A percentile compares a stretch with the other conserved stretches of the same genome.
Conservation (phyloP, 305 asterid genomes). For the Solanum aculeatissimum region DNA sequence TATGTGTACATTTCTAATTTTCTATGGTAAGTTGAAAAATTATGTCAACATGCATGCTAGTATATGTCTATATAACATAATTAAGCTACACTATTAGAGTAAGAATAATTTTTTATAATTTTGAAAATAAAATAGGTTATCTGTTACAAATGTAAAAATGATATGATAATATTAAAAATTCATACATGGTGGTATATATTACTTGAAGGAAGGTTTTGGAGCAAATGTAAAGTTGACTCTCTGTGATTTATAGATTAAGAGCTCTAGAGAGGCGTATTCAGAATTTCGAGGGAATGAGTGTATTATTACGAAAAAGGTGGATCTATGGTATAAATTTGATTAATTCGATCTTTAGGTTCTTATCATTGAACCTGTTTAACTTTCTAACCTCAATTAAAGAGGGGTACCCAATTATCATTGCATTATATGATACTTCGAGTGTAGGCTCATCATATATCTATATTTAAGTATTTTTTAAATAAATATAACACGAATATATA, state of each 20-base stretch:
- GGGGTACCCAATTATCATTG: too few species aligned
- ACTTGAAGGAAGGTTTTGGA: background rate
- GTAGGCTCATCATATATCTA: too few species aligned
- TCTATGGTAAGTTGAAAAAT: background rate
- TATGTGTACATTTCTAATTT: background rate
- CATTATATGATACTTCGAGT: too few species aligned
- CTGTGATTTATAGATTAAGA: background rate
- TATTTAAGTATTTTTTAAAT: too few species aligned
- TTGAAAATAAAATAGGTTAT: background rate
- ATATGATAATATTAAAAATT: background rate
- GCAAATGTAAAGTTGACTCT: background rate
- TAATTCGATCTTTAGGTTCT: too few species aligned
- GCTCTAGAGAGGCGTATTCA: background rate
- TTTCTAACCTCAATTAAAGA: too few species aligned
- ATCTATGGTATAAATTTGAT: too few species aligned
- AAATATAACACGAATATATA: too few species aligned
- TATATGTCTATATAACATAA: background rate
- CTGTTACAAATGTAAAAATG: accelerated
- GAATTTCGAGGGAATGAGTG: too few species aligned
- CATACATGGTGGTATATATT: background rate
- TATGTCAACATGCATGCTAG: background rate
- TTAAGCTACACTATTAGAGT: background rate
- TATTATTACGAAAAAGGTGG: too few species aligned
- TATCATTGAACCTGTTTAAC: too few species aligned
- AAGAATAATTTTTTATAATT: background rate